Conservation (phyloP, 306 rosid species). For the Trifolium pratense region DNA sequence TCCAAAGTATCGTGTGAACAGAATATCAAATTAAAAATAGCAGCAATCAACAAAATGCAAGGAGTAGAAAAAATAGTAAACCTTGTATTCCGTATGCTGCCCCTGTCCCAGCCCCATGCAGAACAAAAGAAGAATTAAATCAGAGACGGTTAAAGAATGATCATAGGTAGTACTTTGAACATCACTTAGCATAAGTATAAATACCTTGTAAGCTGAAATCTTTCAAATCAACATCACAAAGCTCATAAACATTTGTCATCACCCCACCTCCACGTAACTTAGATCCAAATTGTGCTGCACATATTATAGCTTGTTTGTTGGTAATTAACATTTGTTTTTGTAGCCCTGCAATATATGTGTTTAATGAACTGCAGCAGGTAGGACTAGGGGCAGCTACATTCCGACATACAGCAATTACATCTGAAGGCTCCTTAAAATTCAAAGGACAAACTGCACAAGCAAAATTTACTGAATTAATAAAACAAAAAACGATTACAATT, state of each 20-base stretch:
- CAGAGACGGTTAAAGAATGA: constrained; percentile 37
- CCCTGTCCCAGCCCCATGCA: constrained; percentile 56
- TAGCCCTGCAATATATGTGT: constrained; percentile 75
- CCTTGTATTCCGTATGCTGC: constrained; percentile 85
- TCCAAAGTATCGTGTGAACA: constrained; percentile 11
- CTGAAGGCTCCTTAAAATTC: constrained; percentile 78
- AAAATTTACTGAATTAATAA: constrained; percentile 34
- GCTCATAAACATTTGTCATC: constrained; percentile 79
- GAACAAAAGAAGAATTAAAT: constrained; percentile 34
- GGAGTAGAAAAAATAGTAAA: constrained; percentile 44
- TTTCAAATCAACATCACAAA: constrained; percentile 95
- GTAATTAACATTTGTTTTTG: constrained; percentile 96
- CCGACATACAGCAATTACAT: constrained; percentile 77
- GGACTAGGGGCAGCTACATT: constrained; percentile 91
- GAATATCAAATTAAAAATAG: constrained; percentile 8
- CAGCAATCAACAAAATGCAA: constrained; percentile 22
- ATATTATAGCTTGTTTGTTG: constrained; percentile 92
- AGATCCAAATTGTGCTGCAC: constrained; percentile 92
- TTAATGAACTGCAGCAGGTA: constrained; percentile 91
- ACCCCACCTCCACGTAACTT: constrained; percentile 90
- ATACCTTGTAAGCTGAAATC: constrained; percentile 97
- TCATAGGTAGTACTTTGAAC: constrained; percentile 20
- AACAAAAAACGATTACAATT: constrained; percentile 22
- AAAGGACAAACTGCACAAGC: constrained; percentile 86
- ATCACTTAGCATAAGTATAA: constrained; percentile 19